These are phyloP conservation scores for Cryomyces minteri DNA, from an alignment of 495 filamentous ascomycete species.

Conservation along the genomic window DNA sequence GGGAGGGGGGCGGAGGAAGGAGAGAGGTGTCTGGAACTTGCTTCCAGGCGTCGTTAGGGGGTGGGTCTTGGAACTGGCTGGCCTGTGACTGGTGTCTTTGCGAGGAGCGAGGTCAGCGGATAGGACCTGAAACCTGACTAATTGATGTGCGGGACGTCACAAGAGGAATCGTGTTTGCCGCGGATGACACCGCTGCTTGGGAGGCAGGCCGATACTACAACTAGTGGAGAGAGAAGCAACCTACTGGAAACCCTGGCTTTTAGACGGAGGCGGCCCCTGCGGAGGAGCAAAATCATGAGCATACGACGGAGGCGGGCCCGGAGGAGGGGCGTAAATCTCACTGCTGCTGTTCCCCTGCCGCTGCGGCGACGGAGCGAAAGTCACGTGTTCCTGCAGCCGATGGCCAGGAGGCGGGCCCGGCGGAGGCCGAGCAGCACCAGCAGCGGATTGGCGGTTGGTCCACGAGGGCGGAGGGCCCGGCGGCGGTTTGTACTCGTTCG, in stretches of 20 bases:
- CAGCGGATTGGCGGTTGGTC: background rate
- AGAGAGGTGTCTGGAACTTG: conserved; percentile 60
- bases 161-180: too few species aligned
- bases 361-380: conserved; percentile 7
- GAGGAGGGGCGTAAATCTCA: conserved; percentile 8
- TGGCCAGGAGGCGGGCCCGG: conserved; percentile 14
- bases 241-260: background rate
- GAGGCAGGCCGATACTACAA: background rate
- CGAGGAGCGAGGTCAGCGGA: too few species aligned
- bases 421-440: conserved; percentile 5
- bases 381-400: conserved; percentile 3
- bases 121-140: too few species aligned
- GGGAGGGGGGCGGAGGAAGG: conserved; percentile 64
- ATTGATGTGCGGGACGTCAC: too few species aligned
- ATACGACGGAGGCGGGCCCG: conserved; percentile 12
- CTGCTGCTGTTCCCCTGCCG: background rate
- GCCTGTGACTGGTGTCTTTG: background rate
- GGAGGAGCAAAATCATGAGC: conserved; percentile 5
- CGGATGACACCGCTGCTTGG: background rate
- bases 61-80: conserved; percentile 7
- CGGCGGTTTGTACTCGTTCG: conserved; percentile 12
- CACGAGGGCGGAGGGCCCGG: conserved; percentile 5
- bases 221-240: too few species aligned
- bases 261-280: conserved; percentile 11
- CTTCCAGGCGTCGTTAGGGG: conserved; percentile 63